Evolutionary conservation across 2,329 filamentous ascomycete genomes (phyloP).

Genomic region (Penicillium sp.): DNA sequence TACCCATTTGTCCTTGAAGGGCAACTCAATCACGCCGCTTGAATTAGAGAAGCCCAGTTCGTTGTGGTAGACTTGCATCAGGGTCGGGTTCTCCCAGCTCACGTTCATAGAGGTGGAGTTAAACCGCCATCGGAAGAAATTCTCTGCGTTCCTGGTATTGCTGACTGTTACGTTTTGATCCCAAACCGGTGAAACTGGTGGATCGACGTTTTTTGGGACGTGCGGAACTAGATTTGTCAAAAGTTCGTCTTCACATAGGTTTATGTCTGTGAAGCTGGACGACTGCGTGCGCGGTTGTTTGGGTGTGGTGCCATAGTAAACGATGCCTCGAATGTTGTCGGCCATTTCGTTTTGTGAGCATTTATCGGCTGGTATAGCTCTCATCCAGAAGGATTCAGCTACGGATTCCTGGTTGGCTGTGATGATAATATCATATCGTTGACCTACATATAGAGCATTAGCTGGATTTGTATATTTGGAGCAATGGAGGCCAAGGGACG

Average conservation of each 20-base stretch:
- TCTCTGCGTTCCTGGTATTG: background rate
- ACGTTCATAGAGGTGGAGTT: conserved; percentile 52
- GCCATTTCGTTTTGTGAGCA: conserved; percentile 4
- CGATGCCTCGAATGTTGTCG: conserved; percentile 3
- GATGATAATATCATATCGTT: conserved; percentile 43
- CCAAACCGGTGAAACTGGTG: background rate
- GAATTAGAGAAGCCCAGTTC: background rate
- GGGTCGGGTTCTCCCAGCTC: conserved; percentile 12
- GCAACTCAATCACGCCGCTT: background rate
- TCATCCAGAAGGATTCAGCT: conserved; percentile 40
- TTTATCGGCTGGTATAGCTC: conserved; percentile 21
- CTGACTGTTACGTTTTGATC: background rate
- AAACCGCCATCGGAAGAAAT: conserved; percentile 29
- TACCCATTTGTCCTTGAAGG: conserved; percentile 2
- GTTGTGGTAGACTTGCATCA: conserved; percentile 19
- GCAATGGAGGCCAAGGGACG: background rate
- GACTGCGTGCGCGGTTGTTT: background rate
- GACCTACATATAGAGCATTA: conserved; percentile 24
- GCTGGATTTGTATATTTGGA: background rate
- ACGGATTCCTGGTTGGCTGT: conserved; percentile 25
- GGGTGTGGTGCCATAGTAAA: conserved; percentile 2
- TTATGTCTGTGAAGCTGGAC: background rate
- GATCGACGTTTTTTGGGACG: background rate
- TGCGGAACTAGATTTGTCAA: background rate
- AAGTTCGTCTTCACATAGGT: background rate